Evolutionary conservation across 805 yeast genomes (phyloP).

Genomic region (Candida odintsovae): DNA sequence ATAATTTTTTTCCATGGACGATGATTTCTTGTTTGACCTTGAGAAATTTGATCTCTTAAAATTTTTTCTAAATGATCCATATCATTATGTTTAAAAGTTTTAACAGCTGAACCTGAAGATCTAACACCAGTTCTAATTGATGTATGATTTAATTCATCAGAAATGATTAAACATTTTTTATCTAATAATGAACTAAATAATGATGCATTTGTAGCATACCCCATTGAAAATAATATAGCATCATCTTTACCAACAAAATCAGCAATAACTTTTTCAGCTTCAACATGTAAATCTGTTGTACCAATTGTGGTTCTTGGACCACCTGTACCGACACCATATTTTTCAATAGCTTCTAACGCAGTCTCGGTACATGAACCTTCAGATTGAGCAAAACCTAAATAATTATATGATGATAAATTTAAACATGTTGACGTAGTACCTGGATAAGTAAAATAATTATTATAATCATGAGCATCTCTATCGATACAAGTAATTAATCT

Average conservation of each 20-base stretch:
- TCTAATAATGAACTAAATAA: constrained; percentile 80
- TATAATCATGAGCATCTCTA: constrained; percentile 62
- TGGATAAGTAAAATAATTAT: constrained; percentile 61
- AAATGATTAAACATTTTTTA: constrained; percentile 81
- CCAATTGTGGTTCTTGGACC: constrained; percentile 77
- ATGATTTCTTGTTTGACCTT: constrained; percentile 64
- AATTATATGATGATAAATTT: constrained; percentile 87
- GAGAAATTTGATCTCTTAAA: constrained; percentile 62
- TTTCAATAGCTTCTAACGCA: constrained; percentile 56
- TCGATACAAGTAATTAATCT: constrained; percentile 79
- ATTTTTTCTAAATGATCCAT: constrained; percentile 73
- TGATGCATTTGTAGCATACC: constrained; percentile 92
- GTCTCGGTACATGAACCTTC: constrained; percentile 84
- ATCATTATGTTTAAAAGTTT: constrained; percentile 88
- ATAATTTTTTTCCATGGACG: constrained; percentile 92
- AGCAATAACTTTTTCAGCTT: constrained; percentile 76
- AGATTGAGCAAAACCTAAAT: constrained; percentile 95
- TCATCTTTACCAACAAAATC: constrained; percentile 88
- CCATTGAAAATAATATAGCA: constrained; percentile 83
- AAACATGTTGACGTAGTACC: constrained; percentile 75
- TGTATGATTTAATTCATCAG: constrained; percentile 93
- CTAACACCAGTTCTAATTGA: constrained; percentile 94
- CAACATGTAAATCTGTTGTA: constrained; percentile 63
- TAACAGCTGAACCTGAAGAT: constrained; percentile 86
- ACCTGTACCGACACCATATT: constrained; percentile 72